Evolutionary conservation across 2,329 filamentous ascomycete species (phyloP).

Genomic region (Pyrenochaeta sp.): DNA sequence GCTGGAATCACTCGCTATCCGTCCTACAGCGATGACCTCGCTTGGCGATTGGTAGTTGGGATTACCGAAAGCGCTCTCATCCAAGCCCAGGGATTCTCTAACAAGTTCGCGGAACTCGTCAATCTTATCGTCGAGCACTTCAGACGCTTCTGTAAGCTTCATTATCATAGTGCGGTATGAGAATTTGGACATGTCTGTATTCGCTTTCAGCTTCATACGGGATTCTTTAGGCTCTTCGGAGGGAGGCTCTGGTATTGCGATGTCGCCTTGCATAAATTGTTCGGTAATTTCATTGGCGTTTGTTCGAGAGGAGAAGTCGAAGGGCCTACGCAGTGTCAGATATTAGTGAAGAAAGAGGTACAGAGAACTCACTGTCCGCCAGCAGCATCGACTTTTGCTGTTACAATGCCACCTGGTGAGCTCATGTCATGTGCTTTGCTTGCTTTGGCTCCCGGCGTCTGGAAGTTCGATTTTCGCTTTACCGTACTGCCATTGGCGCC

Average conservation of each 20-base stretch:
- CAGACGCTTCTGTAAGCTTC: slow-evolving; percentile 91
- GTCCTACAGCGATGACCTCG: slow-evolving; percentile 88
- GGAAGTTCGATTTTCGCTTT: slow-evolving; percentile 64
- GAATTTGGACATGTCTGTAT: slow-evolving; percentile 89
- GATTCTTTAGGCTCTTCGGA: slow-evolving; percentile 76
- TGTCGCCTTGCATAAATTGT: slow-evolving; percentile 76
- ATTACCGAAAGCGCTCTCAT: slow-evolving; percentile 84
- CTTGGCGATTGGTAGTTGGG: slow-evolving; percentile 84
- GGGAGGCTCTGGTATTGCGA: slow-evolving; percentile 72
- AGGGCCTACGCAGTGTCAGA: slow-evolving; percentile 52
- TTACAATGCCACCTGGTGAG: slow-evolving; percentile 57
- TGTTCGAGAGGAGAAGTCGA: slow-evolving; percentile 76
- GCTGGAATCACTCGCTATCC: slow-evolving; percentile 87
- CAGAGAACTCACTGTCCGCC: slow-evolving; percentile 49
- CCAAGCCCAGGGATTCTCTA: slow-evolving; percentile 76
- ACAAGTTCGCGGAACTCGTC: slow-evolving; percentile 84
- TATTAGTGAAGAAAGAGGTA: background rate
- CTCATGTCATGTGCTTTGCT: slow-evolving; percentile 54
- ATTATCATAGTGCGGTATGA: slow-evolving; percentile 92
- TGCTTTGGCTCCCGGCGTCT: slow-evolving; percentile 59
- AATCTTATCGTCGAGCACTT: slow-evolving; percentile 93
- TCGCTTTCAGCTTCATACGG: slow-evolving; percentile 83
- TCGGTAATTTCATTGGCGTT: slow-evolving; percentile 86
- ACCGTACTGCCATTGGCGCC: slow-evolving; percentile 57
- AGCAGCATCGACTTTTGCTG: slow-evolving; percentile 45